phyloP scores from a whole-genome alignment of 352 stramenopile genomes.

The Phytopythium litorale region DNA sequence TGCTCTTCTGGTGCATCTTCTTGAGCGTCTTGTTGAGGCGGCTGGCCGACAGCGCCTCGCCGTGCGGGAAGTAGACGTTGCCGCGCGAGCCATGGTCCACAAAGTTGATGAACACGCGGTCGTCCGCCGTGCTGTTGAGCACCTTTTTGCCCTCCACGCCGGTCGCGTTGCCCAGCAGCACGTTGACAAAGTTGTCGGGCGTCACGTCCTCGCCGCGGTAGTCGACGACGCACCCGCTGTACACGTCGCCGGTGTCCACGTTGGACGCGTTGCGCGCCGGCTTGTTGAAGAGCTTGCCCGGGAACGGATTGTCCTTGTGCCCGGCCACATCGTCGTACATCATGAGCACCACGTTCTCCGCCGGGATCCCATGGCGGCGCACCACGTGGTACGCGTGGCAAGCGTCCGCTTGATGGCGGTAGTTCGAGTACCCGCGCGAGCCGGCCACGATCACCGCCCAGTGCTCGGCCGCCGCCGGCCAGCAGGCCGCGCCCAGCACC shows the following conservation, averaged over 20 bases:
- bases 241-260: constrained; percentile 72
- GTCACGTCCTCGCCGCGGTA: constrained; percentile 79
- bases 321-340: constrained; percentile 91
- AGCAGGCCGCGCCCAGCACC: constrained; percentile 13
- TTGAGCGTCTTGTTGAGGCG: constrained; percentile 65
- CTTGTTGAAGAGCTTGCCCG: constrained; percentile 88
- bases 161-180: constrained; percentile 77
- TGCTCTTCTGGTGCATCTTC: constrained; percentile 79
- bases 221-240: constrained; percentile 78
- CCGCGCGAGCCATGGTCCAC: constrained; percentile 88
- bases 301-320: constrained; percentile 81
- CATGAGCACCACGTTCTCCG: constrained; percentile 90
- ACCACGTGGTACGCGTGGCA: constrained; percentile 92
- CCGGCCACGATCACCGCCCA: constrained; percentile 91
- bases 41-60: constrained; percentile 64
- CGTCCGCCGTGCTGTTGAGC: constrained; percentile 73
- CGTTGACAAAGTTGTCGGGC: constrained; percentile 83
- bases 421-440: constrained; percentile 89
- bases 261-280: constrained; percentile 41
- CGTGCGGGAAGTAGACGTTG: constrained; percentile 79
- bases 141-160: constrained; percentile 66
- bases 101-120: constrained; percentile 93
- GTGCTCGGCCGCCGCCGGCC: constrained; percentile 41
- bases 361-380: constrained; percentile 78
- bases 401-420: constrained; percentile 88